Evolutionary conservation across 805 yeast species (phyloP).

Genomic region (Pichia pseudocactophila): DNA sequence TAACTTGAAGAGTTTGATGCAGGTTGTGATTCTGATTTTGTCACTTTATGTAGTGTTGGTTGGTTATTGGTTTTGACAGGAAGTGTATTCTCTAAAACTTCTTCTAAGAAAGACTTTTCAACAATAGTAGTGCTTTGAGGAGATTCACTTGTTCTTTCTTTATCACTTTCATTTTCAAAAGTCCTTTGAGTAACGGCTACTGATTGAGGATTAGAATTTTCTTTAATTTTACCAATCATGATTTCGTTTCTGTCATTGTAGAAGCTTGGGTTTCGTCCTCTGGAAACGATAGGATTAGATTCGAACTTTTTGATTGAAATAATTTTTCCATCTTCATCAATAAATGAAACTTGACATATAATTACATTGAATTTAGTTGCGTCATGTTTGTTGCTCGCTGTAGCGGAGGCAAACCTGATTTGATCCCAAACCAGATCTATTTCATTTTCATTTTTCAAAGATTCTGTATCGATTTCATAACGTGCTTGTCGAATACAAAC

Average conservation of each 20-base stretch:
- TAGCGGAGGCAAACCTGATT: slow-evolving; percentile 24
- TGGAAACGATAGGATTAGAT: slow-evolving; percentile 37
- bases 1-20: slow-evolving; percentile 20
- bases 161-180: not conserved
- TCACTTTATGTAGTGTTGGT: no score
- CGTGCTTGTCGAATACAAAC: not conserved
- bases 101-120: no score
- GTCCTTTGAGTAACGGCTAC: not conserved
- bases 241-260: slow-evolving; percentile 40
- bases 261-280: slow-evolving; percentile 47
- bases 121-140: no score
- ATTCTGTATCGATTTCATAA: not conserved
- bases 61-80: no score
- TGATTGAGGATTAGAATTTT: not conserved
- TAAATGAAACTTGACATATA: slow-evolving; percentile 14
- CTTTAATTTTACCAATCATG: slow-evolving; percentile 23
- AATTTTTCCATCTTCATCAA: slow-evolving; percentile 17
- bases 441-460: not conserved
- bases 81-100: no score
- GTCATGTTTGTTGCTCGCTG: slow-evolving; percentile 23
- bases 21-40: no score
- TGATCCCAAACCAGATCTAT: slow-evolving; percentile 22
- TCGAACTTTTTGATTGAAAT: slow-evolving; percentile 12
- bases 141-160: not conserved
- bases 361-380: slow-evolving; percentile 17